Evolutionary conservation across 1,284 basidiomycete genomes (phyloP), one percentile per base, ranked within the genome.

Genomic region (Ustilago lituana): DNA sequence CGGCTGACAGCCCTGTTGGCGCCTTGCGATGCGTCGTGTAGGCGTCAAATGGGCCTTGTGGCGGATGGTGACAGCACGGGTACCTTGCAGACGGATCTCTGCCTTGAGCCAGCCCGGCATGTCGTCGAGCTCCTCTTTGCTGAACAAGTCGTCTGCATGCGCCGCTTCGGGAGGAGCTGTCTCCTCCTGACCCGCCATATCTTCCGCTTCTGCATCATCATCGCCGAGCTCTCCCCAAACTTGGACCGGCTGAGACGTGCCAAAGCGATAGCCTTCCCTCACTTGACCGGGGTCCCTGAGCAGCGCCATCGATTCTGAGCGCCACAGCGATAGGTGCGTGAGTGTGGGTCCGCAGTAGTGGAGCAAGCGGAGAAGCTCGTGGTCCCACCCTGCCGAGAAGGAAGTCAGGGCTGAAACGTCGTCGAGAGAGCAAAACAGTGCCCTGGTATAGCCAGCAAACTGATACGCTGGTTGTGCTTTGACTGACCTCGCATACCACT

Each of bases 21-120:
- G 35, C 40, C 57, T 29, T 26, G 53, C 24, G 44, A 61, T 63
- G 29, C 58, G 52, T 26, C 65, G 35, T 2, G 58, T 68, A 6
- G 63, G 65, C 19, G 63, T 68, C 9, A 80, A 58, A 37, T 80
- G 78, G 3, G 78, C 76, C 22, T 67, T 62, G 48, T 80, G 76
- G 2, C 55, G 56, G 31, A 68, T 62, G 10, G 71, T 70, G 20
- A 79, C 77, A 4, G 72, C 64, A 6, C 60, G 59, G 3, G 68
- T 55, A 4, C 66, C 66, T 17, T 66, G 58, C 37, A 59, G 7
- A 5, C 57, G 48, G 26, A 80, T 65, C 46, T 80, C 78, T 15
- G 64, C 61, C 22, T 67, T 54, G n/a, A 80, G 74, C 78, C 78
- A 80, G n/a, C 63, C 73, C 9, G 78, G 78, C 61, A 80, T 74